These are phyloP conservation scores for Thuidium tamariscinum DNA, from an alignment of 225 moss, liverwort and hornwort genomes.

Conservation along the genomic window DNA sequence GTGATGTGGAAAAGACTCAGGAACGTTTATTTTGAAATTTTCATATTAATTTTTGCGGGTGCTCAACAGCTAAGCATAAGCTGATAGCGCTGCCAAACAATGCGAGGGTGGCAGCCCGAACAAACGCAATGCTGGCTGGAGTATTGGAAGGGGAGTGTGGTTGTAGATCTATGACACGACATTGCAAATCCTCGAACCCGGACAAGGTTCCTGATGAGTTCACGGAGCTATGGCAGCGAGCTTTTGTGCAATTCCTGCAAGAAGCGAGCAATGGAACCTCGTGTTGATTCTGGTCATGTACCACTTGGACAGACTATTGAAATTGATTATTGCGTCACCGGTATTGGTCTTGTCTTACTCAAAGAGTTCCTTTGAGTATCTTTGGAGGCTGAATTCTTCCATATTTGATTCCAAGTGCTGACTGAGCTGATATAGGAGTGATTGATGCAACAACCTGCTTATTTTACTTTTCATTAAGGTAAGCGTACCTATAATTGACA, in stretches of 20 bases:
- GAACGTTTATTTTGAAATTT: background rate
- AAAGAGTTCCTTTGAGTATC: background rate
- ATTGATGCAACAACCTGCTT: background rate
- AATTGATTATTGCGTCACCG: background rate
- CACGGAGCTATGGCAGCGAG: constrained; percentile 24
- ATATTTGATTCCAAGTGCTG: background rate
- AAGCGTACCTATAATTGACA: background rate
- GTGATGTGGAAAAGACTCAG: background rate
- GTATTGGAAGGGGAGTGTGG: constrained; percentile 42
- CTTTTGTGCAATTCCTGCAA: constrained; percentile 19
- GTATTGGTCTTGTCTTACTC: background rate
- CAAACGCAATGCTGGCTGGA: constrained; percentile 48
- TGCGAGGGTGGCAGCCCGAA: constrained; percentile 40
- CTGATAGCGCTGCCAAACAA: constrained; percentile 46
- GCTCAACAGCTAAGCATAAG: constrained; percentile 42
- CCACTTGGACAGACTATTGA: background rate
- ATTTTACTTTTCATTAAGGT: background rate
- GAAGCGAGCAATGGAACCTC: constrained; percentile 11
- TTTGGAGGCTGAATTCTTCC: background rate
- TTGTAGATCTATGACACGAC: constrained; percentile 25
- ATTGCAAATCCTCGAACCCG: background rate
- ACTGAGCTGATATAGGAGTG: background rate
- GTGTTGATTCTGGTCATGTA: background rate
- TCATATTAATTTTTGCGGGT: background rate
- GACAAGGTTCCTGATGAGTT: constrained; percentile 9